A percentile compares a stretch with the other conserved stretches of the same genome.
Conservation (phyloP, 2,329 filamentous ascomycete genomes). For the Botrytis cinerea region DNA sequence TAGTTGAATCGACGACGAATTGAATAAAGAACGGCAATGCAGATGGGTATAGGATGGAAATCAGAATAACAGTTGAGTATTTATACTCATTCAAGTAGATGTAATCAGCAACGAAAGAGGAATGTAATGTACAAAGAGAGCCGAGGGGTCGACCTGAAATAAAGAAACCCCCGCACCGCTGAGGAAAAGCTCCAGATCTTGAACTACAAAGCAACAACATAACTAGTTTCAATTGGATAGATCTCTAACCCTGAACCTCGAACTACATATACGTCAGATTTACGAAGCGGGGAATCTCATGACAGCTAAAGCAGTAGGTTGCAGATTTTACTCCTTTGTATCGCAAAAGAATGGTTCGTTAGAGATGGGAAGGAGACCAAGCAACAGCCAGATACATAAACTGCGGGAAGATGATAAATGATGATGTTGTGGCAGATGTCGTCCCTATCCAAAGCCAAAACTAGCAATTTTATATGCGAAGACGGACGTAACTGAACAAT, state of each 20-base stretch:
- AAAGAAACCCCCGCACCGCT: conserved; percentile 1
- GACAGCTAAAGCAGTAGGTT: neutral
- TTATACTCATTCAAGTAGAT: neutral
- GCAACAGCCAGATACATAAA: neutral
- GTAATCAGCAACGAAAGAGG: neutral
- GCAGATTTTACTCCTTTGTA: neutral
- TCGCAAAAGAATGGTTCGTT: neutral
- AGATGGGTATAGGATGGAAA: neutral
- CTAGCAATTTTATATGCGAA: neutral
- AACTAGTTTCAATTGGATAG: neutral
- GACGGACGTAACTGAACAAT: neutral
- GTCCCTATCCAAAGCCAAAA: neutral
- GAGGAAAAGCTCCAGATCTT: neutral
- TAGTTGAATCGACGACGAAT: conserved; percentile 23
- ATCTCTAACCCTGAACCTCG: neutral
- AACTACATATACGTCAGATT: neutral
- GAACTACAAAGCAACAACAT: conserved; percentile 1
- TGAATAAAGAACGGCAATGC: neutral
- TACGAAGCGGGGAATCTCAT: neutral
- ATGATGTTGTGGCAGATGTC: neutral
- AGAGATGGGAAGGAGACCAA: neutral
- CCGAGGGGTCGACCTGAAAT: neutral
- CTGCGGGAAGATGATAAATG: neutral
- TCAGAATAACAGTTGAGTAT: neutral
- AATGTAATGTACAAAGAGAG: neutral